phyloP scores from a whole-genome alignment of 108 stramenopile species.

The Cyclostephanos invisitatus region DNA sequence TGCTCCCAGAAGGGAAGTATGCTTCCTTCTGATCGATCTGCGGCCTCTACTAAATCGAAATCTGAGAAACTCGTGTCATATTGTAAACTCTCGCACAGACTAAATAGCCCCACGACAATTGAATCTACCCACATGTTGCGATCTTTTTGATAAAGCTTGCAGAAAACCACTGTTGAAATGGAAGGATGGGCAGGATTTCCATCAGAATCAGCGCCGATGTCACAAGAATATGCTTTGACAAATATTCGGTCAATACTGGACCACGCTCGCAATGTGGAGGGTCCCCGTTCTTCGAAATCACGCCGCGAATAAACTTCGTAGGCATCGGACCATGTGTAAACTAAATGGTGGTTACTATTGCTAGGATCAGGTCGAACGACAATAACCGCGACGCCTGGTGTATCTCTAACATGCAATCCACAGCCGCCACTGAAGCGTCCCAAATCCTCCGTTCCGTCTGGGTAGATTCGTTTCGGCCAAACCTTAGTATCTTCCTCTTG shows the following conservation, averaged over 20 bases:
- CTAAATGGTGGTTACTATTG: slow-evolving; percentile 8
- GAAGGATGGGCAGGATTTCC: slow-evolving; percentile 30
- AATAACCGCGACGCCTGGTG: slow-evolving; percentile 38
- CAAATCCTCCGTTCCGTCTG: slow-evolving; percentile 16
- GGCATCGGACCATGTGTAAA: slow-evolving; percentile 40
- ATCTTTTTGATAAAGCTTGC: slow-evolving; percentile 20
- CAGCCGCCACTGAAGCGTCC: not conserved
- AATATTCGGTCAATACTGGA: slow-evolving; percentile 28
- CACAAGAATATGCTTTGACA: slow-evolving; percentile 4
- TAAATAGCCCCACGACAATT: slow-evolving; percentile 48
- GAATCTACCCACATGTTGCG: slow-evolving; percentile 14
- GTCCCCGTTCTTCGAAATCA: slow-evolving; percentile 22
- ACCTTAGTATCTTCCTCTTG: slow-evolving; percentile 21
- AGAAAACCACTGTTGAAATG: slow-evolving; percentile 46
- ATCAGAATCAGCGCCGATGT: slow-evolving; percentile 33
- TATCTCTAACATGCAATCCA: slow-evolving; percentile 21
- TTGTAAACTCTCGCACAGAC: slow-evolving; percentile 6
- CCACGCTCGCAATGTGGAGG: slow-evolving; percentile 27
- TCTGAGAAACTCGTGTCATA: slow-evolving; percentile 26
- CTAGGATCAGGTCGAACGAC: slow-evolving; percentile 20
- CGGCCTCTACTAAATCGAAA: slow-evolving; percentile 28
- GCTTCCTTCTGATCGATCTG: slow-evolving; percentile 29
- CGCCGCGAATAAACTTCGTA: slow-evolving; percentile 22
- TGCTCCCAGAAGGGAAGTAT: slow-evolving; percentile 41
- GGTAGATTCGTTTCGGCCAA: slow-evolving; percentile 41